Conservation (phyloP, 345 rosid genomes). For the Brassica juncea region DNA sequence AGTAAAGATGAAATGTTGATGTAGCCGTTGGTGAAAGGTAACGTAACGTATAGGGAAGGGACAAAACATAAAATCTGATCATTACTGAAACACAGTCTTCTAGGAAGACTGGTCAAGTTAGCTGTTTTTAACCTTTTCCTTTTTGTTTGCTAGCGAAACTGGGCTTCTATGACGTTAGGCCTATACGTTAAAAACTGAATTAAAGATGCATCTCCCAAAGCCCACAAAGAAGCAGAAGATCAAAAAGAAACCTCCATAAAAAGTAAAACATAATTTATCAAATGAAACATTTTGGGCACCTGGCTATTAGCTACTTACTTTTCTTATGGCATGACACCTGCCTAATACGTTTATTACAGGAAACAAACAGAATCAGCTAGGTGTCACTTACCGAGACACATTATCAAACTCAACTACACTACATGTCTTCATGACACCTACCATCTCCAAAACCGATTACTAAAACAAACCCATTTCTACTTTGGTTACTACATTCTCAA, state of each 20-base stretch:
- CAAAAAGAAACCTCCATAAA: neutral
- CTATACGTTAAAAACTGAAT: neutral
- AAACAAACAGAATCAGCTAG: constrained; percentile 17
- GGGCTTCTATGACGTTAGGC: neutral
- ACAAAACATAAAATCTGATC: constrained; percentile 11
- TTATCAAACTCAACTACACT: constrained; percentile 18
- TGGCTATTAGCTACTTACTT: neutral
- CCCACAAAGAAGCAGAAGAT: constrained; percentile 8
- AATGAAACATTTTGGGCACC: neutral
- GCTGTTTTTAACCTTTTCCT: neutral
- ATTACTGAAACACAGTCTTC: constrained; percentile 8
- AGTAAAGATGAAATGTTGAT: neutral
- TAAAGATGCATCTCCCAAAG: neutral
- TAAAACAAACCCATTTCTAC: neutral
- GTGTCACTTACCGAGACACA: constrained; percentile 25
- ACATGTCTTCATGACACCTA: constrained; percentile 31
- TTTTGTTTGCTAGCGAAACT: constrained; percentile 11
- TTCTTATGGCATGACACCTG: constrained; percentile 28
- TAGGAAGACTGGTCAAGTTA: constrained; percentile 33
- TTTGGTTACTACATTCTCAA: neutral
- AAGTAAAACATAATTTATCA: neutral
- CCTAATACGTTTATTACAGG: constrained; percentile 16
- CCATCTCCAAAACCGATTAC: neutral
- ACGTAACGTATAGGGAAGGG: constrained; percentile 31
- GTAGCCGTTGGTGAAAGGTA: constrained; percentile 33